Evolutionary conservation across 2,329 filamentous ascomycete species (phyloP).

Genomic region (Hymenoscyphus albidus): DNA sequence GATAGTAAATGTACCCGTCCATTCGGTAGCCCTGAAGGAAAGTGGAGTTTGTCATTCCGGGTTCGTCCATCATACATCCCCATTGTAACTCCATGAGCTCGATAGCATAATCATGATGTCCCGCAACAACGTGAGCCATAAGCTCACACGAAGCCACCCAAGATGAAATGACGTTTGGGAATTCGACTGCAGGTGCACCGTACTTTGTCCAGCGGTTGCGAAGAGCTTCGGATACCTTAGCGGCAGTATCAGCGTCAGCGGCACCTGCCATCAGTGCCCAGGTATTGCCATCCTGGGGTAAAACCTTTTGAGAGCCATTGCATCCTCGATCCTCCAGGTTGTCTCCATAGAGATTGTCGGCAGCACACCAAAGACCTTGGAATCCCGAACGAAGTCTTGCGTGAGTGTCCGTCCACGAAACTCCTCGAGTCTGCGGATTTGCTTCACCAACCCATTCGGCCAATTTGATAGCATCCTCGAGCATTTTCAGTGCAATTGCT

Average conservation of each 20-base stretch:
- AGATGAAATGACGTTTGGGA: slow-evolving; percentile 44
- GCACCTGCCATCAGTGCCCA: too few relatives aligned
- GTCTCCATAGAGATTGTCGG: slow-evolving; percentile 45
- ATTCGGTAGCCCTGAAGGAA: slow-evolving; percentile 37
- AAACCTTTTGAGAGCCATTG: slow-evolving; percentile 50
- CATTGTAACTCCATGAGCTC: slow-evolving; percentile 46
- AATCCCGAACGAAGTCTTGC: slow-evolving; percentile 10
- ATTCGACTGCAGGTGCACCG: slow-evolving; percentile 47
- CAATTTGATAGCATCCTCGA: slow-evolving; percentile 41
- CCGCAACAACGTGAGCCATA: too few relatives aligned
- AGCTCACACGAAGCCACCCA: too few relatives aligned
- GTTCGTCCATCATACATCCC: slow-evolving; percentile 50
- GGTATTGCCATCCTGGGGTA: slow-evolving; percentile 53
- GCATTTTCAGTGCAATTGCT: slow-evolving; percentile 28
- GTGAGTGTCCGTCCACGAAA: slow-evolving; percentile 18
- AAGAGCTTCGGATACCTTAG: slow-evolving; percentile 24
- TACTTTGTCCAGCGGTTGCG: slow-evolving; percentile 38
- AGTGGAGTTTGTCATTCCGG: slow-evolving; percentile 39
- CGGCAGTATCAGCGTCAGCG: slow-evolving; percentile 10
- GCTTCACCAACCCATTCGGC: slow-evolving; percentile 38
- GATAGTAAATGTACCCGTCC: slow-evolving; percentile 39
- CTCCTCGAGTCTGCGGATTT: slow-evolving; percentile 15
- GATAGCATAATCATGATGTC: slow-evolving; percentile 22
- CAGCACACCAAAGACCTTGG: slow-evolving; percentile 34
- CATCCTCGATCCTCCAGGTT: slow-evolving; percentile 42